phyloP scores from a whole-genome alignment of 768 basidiomycete species.

The Russula foetens region DNA sequence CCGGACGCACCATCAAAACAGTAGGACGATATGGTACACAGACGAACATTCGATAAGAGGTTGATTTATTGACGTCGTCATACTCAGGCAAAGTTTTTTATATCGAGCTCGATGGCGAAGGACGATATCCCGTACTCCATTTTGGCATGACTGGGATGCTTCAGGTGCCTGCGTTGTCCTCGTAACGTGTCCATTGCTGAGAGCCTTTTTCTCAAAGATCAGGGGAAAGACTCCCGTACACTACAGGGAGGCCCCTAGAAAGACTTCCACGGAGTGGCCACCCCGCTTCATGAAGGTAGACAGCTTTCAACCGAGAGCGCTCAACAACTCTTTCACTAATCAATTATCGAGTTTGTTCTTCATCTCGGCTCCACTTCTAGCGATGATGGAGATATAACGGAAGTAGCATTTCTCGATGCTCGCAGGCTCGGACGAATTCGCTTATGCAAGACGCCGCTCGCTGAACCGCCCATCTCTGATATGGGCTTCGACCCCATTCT shows the following conservation, averaged over 20 bases:
- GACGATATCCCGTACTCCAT: constrained; percentile 61
- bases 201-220: constrained; percentile 29
- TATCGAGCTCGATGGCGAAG: constrained; percentile 51
- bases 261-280: constrained; percentile 46
- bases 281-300: constrained; percentile 58
- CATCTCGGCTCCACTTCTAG: constrained; percentile 34
- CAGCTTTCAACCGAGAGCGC: not conserved
- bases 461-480: constrained; percentile 60
- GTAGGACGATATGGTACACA: constrained; percentile 47
- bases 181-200: not conserved
- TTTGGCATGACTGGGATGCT: constrained; percentile 88
- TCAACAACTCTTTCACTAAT: not conserved
- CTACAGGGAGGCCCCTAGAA: constrained; percentile 40
- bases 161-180: constrained; percentile 33
- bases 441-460: constrained; percentile 45
- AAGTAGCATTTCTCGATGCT: constrained; percentile 66
- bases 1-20: constrained; percentile 38
- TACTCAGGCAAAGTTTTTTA: constrained; percentile 56
- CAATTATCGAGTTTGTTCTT: constrained; percentile 46
- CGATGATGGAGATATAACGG: constrained; percentile 28
- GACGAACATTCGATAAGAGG: not conserved
- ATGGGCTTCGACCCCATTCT: constrained; percentile 75
- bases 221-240: constrained; percentile 41
- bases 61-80: not conserved
- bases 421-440: constrained; percentile 65